Percentiles rank a stretch among this genome's conserved stretches.
phyloP scores from a whole-genome alignment of 1,284 basidiomycete species.

The Phellopilus nigrolimitatus region DNA sequence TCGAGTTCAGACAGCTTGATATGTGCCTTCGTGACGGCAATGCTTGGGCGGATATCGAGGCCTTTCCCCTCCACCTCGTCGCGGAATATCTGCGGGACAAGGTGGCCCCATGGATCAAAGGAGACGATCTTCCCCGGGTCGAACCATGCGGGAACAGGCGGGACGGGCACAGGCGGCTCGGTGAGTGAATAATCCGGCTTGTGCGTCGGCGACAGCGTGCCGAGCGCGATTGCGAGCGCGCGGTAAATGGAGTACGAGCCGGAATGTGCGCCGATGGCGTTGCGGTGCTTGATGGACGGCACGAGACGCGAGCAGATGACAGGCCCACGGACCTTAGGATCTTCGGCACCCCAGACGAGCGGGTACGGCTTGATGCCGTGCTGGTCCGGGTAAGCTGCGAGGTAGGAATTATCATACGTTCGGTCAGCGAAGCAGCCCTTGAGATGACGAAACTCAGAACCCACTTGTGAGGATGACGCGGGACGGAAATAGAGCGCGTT shows the following conservation, averaged over 20 bases:
- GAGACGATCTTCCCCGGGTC: slow-evolving; percentile 84
- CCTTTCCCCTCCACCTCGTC: slow-evolving; percentile 60
- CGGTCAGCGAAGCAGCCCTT: slow-evolving; percentile 12
- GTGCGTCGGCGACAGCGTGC: slow-evolving; percentile 79
- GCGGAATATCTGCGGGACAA: slow-evolving; percentile 77
- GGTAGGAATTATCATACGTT: slow-evolving; percentile 2
- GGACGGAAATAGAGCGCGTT: slow-evolving; percentile 70
- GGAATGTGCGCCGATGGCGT: slow-evolving; percentile 91
- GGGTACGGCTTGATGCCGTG: slow-evolving; percentile 74
- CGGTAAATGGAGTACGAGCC: slow-evolving; percentile 95
- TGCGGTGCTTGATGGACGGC: slow-evolving; percentile 82
- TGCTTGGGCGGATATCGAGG: slow-evolving; percentile 83
- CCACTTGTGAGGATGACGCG: slow-evolving; percentile 78
- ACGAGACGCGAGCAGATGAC: slow-evolving; percentile 87
- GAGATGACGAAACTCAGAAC: slow-evolving; percentile 26
- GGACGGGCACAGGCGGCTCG: slow-evolving; percentile 83
- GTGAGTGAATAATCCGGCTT: slow-evolving; percentile 86
- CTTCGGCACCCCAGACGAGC: slow-evolving; percentile 77
- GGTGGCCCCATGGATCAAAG: slow-evolving; percentile 93
- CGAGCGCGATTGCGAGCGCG: slow-evolving; percentile 88
- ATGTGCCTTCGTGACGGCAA: slow-evolving; percentile 85
- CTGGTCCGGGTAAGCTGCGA: slow-evolving; percentile 65
- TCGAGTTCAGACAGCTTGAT: slow-evolving; percentile 92
- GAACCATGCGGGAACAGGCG: slow-evolving; percentile 79
- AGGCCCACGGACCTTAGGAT: slow-evolving; percentile 71